Evolutionary conservation across 1,284 basidiomycete genomes (phyloP).

Genomic region (Peniophora sp.): DNA sequence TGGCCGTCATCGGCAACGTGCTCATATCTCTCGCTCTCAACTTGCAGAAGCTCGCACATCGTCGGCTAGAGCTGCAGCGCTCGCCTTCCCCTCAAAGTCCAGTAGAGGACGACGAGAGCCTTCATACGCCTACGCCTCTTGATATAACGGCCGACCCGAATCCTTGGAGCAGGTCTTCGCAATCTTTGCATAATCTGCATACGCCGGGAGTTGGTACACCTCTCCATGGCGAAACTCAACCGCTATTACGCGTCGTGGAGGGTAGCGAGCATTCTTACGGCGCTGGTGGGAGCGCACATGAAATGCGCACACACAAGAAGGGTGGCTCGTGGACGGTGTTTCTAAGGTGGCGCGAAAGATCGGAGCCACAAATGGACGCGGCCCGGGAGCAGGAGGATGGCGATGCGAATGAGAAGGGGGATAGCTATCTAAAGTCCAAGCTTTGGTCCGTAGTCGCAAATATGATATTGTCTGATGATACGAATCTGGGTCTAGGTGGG

Average conservation of each 20-base stretch:
- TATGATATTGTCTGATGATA: background rate
- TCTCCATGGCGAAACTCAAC: too few relatives aligned
- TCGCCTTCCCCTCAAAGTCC: constrained; percentile 2
- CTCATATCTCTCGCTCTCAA: constrained; percentile 89
- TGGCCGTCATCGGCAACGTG: constrained; percentile 81
- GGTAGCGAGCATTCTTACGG: background rate
- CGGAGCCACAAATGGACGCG: constrained; percentile 5
- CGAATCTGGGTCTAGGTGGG: constrained; percentile 60
- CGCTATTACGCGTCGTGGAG: background rate
- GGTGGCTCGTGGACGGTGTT: background rate
- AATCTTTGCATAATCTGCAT: too few relatives aligned
- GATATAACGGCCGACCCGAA: background rate
- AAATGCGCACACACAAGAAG: background rate
- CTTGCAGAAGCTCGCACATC: constrained; percentile 88
- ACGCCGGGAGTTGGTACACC: too few relatives aligned
- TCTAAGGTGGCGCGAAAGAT: background rate
- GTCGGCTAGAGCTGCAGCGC: constrained; percentile 46
- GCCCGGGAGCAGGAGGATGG: constrained; percentile 24
- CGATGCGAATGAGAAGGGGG: constrained; percentile 20
- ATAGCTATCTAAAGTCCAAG: constrained; percentile 77
- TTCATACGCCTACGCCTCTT: background rate
- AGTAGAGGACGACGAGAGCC: constrained; percentile 1
- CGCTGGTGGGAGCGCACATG: background rate
- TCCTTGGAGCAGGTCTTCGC: background rate
- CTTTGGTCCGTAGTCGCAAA: constrained; percentile 52